phyloP scores from a whole-genome alignment of 768 basidiomycete genomes.

The Strobilomyces echinocephalus region DNA sequence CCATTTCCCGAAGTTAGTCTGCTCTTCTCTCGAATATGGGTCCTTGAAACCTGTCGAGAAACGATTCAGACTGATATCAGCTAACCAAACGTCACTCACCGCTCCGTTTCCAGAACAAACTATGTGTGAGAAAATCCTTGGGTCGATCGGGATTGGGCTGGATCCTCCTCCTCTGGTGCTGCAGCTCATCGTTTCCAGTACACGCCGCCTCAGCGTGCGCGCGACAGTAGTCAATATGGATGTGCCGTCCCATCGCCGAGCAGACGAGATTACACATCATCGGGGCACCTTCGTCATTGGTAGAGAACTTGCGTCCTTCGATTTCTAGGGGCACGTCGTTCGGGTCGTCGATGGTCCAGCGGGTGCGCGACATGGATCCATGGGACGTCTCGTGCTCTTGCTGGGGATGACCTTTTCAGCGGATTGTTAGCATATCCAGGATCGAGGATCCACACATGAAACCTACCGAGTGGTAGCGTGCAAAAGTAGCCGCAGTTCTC shows the following conservation, averaged over 20 bases:
- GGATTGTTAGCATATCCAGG: background rate
- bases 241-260: conserved; percentile 50
- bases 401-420: conserved; percentile 47
- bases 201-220: conserved; percentile 36
- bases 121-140: conserved; percentile 55
- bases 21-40: conserved; percentile 58
- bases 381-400: conserved; percentile 59
- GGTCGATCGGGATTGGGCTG: conserved; percentile 41
- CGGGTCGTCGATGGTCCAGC: conserved; percentile 53
- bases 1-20: conserved; percentile 51
- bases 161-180: conserved; percentile 43
- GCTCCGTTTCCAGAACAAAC: conserved; percentile 52
- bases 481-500: conserved; percentile 56
- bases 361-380: conserved; percentile 56
- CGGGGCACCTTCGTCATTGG: conserved; percentile 54
- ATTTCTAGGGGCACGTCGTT: conserved; percentile 49
- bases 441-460: rapidly evolving
- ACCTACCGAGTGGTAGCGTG: conserved; percentile 48
- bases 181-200: conserved; percentile 35
- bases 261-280: conserved; percentile 61
- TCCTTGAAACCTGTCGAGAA: conserved; percentile 50
- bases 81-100: conserved; percentile 31
- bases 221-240: conserved; percentile 55
- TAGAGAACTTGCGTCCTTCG: conserved; percentile 50
- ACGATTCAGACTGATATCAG: background rate